A percentile compares a stretch with the other conserved stretches of the same genome.
Conservation (phyloP, 1,284 basidiomycete species). For the Tylopilus sp. region DNA sequence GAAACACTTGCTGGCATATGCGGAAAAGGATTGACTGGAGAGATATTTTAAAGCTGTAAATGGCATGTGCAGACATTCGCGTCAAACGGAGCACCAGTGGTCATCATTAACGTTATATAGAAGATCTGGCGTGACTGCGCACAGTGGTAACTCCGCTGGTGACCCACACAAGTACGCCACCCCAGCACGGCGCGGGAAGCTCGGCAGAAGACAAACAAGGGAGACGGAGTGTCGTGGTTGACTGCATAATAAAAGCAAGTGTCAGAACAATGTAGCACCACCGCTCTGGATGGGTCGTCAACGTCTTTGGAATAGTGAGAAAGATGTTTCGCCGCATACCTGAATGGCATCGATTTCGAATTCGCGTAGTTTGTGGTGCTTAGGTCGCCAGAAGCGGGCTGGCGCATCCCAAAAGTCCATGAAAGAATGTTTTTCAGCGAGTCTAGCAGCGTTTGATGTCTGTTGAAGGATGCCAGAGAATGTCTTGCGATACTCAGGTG, state of each 20-base stretch:
- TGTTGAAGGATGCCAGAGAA: slow-evolving; percentile 61
- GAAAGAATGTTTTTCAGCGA: slow-evolving; percentile 38
- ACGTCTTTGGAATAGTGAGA: neutral
- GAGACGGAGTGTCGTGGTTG: neutral
- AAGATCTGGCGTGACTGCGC: no score
- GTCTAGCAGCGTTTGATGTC: slow-evolving; percentile 33
- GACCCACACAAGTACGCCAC: no score
- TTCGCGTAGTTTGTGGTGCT: slow-evolving; percentile 53
- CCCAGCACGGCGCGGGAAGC: no score
- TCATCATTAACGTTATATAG: no score
- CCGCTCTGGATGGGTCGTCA: slow-evolving; percentile 52
- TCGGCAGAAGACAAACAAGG: no score
- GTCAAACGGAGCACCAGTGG: no score
- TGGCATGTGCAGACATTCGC: neutral
- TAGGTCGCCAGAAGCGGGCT: slow-evolving; percentile 60
- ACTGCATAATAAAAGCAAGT: neutral
- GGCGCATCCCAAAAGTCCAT: slow-evolving; percentile 82
- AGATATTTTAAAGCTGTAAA: slow-evolving; percentile 3
- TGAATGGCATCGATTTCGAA: slow-evolving; percentile 76
- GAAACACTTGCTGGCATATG: slow-evolving; percentile 82
- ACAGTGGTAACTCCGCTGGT: no score
- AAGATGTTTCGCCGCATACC: slow-evolving; percentile 50
- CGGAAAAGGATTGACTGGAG: slow-evolving; percentile 78
- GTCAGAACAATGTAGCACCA: slow-evolving; percentile 57
- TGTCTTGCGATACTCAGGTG: slow-evolving; percentile 60